Percentiles rank a stretch among this genome's conserved stretches.
These are phyloP conservation scores for Colletotrichum acutatum DNA, from an alignment of 2,329 filamentous ascomycete species.

Conservation along the genomic window DNA sequence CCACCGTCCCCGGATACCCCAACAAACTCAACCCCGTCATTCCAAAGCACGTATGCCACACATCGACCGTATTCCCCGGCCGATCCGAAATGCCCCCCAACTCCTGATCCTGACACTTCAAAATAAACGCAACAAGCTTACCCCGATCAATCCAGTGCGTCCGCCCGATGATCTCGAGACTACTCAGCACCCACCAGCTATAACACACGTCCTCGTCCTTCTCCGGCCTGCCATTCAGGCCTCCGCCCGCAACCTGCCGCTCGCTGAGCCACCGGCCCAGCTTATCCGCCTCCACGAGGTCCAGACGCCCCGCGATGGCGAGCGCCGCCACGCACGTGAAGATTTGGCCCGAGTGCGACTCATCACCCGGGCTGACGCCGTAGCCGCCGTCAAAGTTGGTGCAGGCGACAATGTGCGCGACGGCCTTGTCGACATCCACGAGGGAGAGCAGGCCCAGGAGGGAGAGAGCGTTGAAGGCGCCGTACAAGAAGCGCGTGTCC, in stretches of 20 bases:
- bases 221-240: conserved; percentile 93
- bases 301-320: conserved; percentile 82
- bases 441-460: conserved; percentile 79
- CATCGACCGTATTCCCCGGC: conserved; percentile 94
- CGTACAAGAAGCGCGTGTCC: conserved; percentile 94
- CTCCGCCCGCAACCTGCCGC: conserved; percentile 86
- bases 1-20: conserved; percentile 78
- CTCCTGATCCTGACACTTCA: conserved; percentile 88
- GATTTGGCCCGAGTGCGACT: conserved; percentile 95
- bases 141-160: conserved; percentile 93
- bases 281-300: conserved; percentile 84
- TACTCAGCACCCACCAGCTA: conserved; percentile 98
- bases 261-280: conserved; percentile 93
- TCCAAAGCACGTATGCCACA: conserved; percentile 94
- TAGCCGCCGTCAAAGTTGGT: conserved; percentile 96
- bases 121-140: conserved; percentile 83
- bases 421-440: conserved; percentile 83
- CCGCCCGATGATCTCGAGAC: conserved; percentile 86
- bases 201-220: conserved; percentile 98
- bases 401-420: conserved; percentile 82
- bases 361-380: conserved; percentile 87
- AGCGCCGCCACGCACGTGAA: conserved; percentile 93
- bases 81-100: conserved; percentile 88
- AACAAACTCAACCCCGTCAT: conserved; percentile 89
- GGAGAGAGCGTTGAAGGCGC: conserved; percentile 88